phyloP scores from a whole-genome alignment of 2,329 filamentous ascomycete species.

The Chrysoporthe deuterocubensis region DNA sequence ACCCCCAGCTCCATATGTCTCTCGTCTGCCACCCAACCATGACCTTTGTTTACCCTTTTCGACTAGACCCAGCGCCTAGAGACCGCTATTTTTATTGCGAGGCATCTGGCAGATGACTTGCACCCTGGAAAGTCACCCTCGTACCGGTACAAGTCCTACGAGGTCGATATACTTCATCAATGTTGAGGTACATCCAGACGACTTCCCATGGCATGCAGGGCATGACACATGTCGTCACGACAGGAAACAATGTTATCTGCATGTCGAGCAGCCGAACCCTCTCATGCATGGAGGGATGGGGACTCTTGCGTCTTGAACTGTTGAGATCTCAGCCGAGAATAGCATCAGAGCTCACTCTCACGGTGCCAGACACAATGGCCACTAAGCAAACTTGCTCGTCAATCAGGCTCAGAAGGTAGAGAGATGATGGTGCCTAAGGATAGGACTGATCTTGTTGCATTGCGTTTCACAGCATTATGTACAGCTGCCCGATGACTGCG shows the following conservation, averaged over 20 bases:
- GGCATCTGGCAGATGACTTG: neutral
- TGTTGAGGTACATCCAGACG: conserved; percentile 1
- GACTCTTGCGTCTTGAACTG: neutral
- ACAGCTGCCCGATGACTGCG: neutral
- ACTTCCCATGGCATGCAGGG: neutral
- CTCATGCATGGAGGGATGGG: too few relatives aligned
- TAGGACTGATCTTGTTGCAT: neutral
- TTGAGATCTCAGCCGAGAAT: conserved; percentile 10
- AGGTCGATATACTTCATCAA: conserved; percentile 1
- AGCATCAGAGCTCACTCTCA: conserved; percentile 2
- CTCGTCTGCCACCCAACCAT: conserved; percentile 6
- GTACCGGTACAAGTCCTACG: conserved; percentile 19
- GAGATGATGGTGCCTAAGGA: neutral
- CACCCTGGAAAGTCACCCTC: neutral
- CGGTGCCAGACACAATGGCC: neutral
- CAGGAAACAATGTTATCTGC: neutral
- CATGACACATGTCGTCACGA: neutral
- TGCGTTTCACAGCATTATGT: neutral
- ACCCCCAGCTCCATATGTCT: neutral
- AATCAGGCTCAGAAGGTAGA: neutral
- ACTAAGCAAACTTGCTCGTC: neutral
- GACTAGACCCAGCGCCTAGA: conserved; percentile 20
- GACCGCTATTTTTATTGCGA: neutral
- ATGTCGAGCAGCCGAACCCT: neutral
- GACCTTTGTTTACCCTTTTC: neutral